These are phyloP conservation scores for Ceratocystis alfenasii DNA, from an alignment of 2,329 filamentous ascomycete species.

Conservation along the genomic window DNA sequence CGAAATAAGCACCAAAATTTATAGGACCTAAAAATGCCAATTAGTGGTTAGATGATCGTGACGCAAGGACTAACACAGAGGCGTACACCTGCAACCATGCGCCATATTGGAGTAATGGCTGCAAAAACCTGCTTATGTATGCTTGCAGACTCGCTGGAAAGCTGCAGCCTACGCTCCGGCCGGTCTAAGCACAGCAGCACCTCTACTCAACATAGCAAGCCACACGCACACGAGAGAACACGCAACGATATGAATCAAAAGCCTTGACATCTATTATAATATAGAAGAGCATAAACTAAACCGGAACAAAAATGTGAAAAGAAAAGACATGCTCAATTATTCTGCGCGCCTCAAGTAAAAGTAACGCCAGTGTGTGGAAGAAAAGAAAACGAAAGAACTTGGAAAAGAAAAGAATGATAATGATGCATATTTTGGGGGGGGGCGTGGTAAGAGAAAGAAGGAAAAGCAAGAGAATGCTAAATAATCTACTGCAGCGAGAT, in stretches of 20 bases:
- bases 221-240: neutral
- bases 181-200: no score
- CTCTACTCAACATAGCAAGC: neutral
- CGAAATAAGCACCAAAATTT: neutral
- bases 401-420: conserved; percentile 1
- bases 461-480: neutral
- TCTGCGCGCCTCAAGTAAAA: neutral
- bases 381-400: neutral
- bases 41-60: neutral
- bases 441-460: neutral
- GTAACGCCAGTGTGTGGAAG: neutral
- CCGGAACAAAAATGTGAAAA: neutral
- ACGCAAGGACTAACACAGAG: neutral
- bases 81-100: no score
- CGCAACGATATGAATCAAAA: neutral
- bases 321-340: conserved; percentile 15
- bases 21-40: neutral
- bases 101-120: no score
- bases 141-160: no score
- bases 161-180: no score
- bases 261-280: conserved; percentile 11
- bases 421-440: neutral
- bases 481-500: conserved; percentile 8
- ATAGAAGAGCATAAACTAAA: neutral
- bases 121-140: no score